Evolutionary conservation across 202 grass and related monocot genomes (phyloP).

Genomic region (Setaria viridis): DNA sequence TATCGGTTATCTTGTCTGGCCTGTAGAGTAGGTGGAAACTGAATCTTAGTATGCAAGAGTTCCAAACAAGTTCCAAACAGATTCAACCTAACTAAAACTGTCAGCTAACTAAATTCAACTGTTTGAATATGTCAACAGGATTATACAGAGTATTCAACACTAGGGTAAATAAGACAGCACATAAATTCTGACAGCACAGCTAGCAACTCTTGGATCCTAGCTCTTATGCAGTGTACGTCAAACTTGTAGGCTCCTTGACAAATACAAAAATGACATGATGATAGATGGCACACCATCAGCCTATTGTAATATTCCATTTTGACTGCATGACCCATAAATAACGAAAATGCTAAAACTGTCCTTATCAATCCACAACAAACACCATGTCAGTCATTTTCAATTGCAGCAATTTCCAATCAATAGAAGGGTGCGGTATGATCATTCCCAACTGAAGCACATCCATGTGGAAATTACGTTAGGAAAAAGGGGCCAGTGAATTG

Average conservation of each 20-base stretch:
- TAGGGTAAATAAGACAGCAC: not conserved
- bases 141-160: constrained; percentile 3
- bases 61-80: not conserved
- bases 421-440: not conserved
- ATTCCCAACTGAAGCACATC: not conserved
- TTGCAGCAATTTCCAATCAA: not conserved
- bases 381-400: not conserved
- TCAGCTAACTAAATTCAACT: constrained; percentile 5
- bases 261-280: not conserved
- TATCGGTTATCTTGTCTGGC: not conserved
- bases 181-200: constrained; percentile 12
- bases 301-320: constrained; percentile 1
- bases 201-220: constrained; percentile 24
- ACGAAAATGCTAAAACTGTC: not conserved
- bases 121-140: constrained; percentile 33
- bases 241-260: constrained; percentile 36
- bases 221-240: constrained; percentile 28
- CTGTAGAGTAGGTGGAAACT: constrained; percentile 5
- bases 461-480: constrained; percentile 7
- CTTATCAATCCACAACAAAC: not conserved
- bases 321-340: not conserved
- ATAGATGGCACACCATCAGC: not conserved
- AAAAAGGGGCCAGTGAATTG: constrained; percentile 6
- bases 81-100: not conserved
- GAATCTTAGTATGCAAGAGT: not conserved